Evolutionary conservation across 164 flowering plant species (phyloP), one percentile per base, ranked within the genome.

Genomic region (Euptelea pleiosperma): DNA sequence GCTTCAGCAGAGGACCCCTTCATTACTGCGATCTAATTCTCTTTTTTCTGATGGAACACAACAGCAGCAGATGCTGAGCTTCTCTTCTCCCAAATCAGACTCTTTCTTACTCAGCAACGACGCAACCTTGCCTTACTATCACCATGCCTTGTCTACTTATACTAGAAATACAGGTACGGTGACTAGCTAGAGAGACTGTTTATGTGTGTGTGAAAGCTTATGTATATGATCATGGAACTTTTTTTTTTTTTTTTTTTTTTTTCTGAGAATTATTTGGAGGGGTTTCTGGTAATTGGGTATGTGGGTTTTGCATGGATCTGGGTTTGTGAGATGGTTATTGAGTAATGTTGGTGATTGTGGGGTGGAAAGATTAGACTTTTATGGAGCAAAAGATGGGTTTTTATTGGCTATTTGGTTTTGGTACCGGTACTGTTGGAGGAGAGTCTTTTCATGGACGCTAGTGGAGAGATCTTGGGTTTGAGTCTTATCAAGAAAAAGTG

Each of bases 1-100:
- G 69, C 58, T 57, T 44, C 82, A 61, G 12, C 74, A 77, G 57
- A 65, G 69, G 31, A 58, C 33, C 22, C 58, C 57, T 51, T 34
- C 76, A 45, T 43, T 62, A 9, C 61, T 75, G 66, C 75, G 82
- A 75, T 78, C 89, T 62, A 77, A 69, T 60, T 65, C 74, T 62
- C 28, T 64, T 8, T 70, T 73, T 70, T 55, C 71, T 58, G 73
- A 77, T 48, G 79, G 62, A 3, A 67, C 62, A n/a, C 72, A 61
- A 33, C 75, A 73, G 6, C 79, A 68, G 52, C 86, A 79, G 51
- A 77, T 82, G 85, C 77, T 84, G 29, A 76, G 85, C 74, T 85
- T 82, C 75, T 79, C 91, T 46, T 69, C 85, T 12, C 83, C 86
- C 37, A 75, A 74, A 61, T 45, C 82, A 48, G 82, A 79, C 24